phyloP scores from a whole-genome alignment of 768 basidiomycete species.

The Agaricus subrufescens region DNA sequence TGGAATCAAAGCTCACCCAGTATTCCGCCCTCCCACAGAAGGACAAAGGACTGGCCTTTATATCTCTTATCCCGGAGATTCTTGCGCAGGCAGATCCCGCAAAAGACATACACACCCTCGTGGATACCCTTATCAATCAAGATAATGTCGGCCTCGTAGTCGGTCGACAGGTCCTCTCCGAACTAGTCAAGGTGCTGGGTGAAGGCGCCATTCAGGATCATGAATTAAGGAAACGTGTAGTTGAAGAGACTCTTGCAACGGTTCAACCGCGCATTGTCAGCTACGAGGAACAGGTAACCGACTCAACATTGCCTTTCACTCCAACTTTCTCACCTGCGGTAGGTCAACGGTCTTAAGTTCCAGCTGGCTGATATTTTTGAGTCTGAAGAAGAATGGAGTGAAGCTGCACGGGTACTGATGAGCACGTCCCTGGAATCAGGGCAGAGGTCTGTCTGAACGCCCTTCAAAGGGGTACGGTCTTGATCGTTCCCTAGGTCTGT shows the following conservation, averaged over 20 bases:
- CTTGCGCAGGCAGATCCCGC: slow-evolving; percentile 45
- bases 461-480: not conserved
- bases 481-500: slow-evolving; percentile 39
- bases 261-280: slow-evolving; percentile 80
- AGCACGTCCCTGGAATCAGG: slow-evolving; percentile 89
- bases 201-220: slow-evolving; percentile 49
- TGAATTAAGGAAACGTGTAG: slow-evolving; percentile 63
- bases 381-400: slow-evolving; percentile 88
- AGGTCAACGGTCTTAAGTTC: slow-evolving; percentile 83
- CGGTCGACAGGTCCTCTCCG: slow-evolving; percentile 81
- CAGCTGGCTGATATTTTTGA: slow-evolving; percentile 91
- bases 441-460: slow-evolving; percentile 54
- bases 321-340: slow-evolving; percentile 7
- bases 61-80: slow-evolving; percentile 62
- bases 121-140: slow-evolving; percentile 79
- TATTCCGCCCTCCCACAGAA: slow-evolving; percentile 68
- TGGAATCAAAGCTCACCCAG: slow-evolving; percentile 67
- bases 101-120: slow-evolving; percentile 61
- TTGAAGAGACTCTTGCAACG: slow-evolving; percentile 67
- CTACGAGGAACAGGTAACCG: slow-evolving; percentile 89
- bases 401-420: slow-evolving; percentile 88
- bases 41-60: slow-evolving; percentile 77
- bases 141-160: slow-evolving; percentile 82
- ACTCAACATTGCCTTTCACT: slow-evolving; percentile 16
- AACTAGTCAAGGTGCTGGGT: slow-evolving; percentile 69